Evolutionary conservation across 2,329 filamentous ascomycete species (phyloP).

Genomic region (Phoma herbarum): DNA sequence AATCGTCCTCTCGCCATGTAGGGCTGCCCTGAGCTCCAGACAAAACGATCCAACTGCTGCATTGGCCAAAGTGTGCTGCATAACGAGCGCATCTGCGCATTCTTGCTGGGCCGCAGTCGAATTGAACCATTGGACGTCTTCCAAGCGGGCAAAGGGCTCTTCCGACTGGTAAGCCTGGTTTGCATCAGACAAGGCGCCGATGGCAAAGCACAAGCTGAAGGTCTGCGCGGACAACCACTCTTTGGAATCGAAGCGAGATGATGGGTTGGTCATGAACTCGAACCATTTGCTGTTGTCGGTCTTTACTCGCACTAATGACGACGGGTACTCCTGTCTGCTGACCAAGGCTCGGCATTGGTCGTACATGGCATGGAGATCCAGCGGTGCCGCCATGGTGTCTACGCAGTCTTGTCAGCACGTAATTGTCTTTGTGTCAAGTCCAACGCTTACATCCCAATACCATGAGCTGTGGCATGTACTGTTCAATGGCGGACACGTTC

Average conservation of each 20-base stretch:
- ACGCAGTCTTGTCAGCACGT: background rate
- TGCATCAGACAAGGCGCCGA: slow-evolving; percentile 12
- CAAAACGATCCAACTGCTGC: slow-evolving; percentile 20
- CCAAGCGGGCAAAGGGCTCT: slow-evolving; percentile 16
- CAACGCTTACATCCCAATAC: slow-evolving; percentile 8
- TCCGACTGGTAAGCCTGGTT: slow-evolving; percentile 9
- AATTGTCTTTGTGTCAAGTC: background rate
- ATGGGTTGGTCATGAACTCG: slow-evolving; percentile 19
- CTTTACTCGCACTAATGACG: slow-evolving; percentile 12
- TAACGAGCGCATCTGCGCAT: slow-evolving; percentile 9
- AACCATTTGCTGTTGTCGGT: slow-evolving; percentile 19
- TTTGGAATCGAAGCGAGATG: slow-evolving; percentile 13
- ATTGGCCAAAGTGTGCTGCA: slow-evolving; percentile 20
- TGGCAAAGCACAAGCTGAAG: slow-evolving; percentile 17
- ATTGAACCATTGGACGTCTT: slow-evolving; percentile 21
- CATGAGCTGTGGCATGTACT: slow-evolving; percentile 16
- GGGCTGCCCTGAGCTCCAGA: slow-evolving; percentile 15
- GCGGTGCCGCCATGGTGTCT: slow-evolving; percentile 18
- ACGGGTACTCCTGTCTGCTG: slow-evolving; percentile 19
- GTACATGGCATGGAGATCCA: slow-evolving; percentile 15
- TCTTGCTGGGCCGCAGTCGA: slow-evolving; percentile 5
- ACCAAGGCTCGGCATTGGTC: slow-evolving; percentile 13
- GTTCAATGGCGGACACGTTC: background rate
- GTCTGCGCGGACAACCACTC: slow-evolving; percentile 16
- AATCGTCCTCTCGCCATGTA: slow-evolving; percentile 18